Evolutionary conservation across 495 filamentous ascomycete genomes (phyloP).

Genomic region (Penicillium flavigenum): DNA sequence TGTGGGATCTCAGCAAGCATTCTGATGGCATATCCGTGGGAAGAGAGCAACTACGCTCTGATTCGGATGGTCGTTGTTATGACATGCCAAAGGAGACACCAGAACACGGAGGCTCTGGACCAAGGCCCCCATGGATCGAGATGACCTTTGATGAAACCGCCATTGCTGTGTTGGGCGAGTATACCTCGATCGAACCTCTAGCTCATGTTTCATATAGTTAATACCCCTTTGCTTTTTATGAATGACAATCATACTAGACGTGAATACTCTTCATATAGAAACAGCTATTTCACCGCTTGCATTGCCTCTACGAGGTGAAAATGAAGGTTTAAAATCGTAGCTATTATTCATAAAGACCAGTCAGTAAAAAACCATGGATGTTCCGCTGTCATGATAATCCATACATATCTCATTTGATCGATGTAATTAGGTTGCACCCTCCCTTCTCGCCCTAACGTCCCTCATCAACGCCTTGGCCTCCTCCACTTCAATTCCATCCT

Average conservation of each 20-base stretch:
- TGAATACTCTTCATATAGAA: not conserved
- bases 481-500: conserved; percentile 96
- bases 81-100: not conserved
- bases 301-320: not conserved
- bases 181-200: conserved; percentile 16
- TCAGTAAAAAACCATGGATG: conserved; percentile 6
- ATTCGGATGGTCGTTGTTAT: not conserved
- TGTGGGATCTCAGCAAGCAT: conserved; percentile 21
- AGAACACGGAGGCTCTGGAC: not conserved
- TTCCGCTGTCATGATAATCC: conserved; percentile 24
- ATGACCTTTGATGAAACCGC: conserved; percentile 24
- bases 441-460: conserved; percentile 80
- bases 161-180: conserved; percentile 29
- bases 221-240: conserved; percentile 3
- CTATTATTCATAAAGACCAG: conserved; percentile 1
- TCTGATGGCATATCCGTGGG: not conserved
- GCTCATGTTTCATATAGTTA: not conserved
- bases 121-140: not conserved
- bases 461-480: conserved; percentile 94
- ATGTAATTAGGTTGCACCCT: conserved; percentile 38
- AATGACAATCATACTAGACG: not conserved
- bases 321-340: not conserved
- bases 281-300: not conserved
- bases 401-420: conserved; percentile 10
- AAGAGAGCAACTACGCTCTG: not conserved